A percentile compares a stretch with the other conserved stretches of the same genome.
phyloP scores from a whole-genome alignment of 495 filamentous ascomycete species.

The Glonium stellatum region DNA sequence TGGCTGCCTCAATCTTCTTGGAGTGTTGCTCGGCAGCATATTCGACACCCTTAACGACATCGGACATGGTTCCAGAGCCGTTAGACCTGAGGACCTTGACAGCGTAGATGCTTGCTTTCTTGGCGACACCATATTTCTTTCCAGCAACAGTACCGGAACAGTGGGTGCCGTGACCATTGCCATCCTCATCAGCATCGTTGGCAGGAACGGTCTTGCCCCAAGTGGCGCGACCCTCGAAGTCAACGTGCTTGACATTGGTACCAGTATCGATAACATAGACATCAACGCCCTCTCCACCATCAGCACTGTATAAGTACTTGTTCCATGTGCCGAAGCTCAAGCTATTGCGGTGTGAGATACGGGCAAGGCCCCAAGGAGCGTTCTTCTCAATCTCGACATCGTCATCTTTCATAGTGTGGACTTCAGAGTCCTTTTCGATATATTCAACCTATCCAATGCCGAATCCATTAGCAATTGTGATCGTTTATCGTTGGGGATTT shows the following conservation, averaged over 20 bases:
- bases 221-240: conserved; percentile 89
- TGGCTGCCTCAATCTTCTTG: conserved; percentile 65
- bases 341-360: conserved; percentile 87
- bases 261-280: conserved; percentile 99
- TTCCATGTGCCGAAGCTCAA: conserved; percentile 90
- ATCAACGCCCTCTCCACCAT: conserved; percentile 96
- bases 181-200: conserved; percentile 80
- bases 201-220: conserved; percentile 96
- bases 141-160: conserved; percentile 97
- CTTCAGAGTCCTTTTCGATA: conserved; percentile 88
- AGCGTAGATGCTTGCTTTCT: conserved; percentile 93
- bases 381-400: conserved; percentile 66
- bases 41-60: conserved; percentile 97
- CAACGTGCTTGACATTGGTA: conserved; percentile 86
- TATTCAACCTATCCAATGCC: conserved; percentile 71
- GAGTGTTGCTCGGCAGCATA: conserved; percentile 78
- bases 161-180: conserved; percentile 98
- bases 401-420: conserved; percentile 61
- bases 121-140: conserved; percentile 98
- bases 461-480: conserved; percentile 15
- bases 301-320: conserved; percentile 89
- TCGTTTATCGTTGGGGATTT: background rate
- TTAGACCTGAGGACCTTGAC: conserved; percentile 98
- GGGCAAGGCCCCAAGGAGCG: conserved; percentile 94
- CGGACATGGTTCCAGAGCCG: conserved; percentile 96